phyloP scores from a whole-genome alignment of 768 basidiomycete genomes.

The Termitomyces sp. region DNA sequence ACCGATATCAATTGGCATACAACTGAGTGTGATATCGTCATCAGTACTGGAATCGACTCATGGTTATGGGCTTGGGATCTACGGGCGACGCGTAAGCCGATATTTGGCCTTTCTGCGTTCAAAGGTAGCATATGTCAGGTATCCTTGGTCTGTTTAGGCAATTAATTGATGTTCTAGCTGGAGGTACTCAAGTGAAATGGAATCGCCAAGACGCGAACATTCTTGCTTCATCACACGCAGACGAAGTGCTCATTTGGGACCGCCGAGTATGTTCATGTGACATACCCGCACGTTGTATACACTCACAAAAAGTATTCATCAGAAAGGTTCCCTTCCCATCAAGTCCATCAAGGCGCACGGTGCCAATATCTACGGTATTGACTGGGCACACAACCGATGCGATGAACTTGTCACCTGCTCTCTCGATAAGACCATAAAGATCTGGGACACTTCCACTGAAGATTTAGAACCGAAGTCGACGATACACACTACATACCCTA shows the following conservation, averaged over 20 bases:
- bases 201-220: conserved; percentile 84
- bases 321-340: conserved; percentile 89
- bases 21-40: conserved; percentile 77
- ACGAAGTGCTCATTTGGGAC: conserved; percentile 93
- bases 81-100: conserved; percentile 63
- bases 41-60: conserved; percentile 90
- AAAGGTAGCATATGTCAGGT: conserved; percentile 27
- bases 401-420: conserved; percentile 92
- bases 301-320: neutral
- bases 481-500: conserved; percentile 81
- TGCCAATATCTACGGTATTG: conserved; percentile 97
- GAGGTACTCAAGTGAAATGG: conserved; percentile 97
- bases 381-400: conserved; percentile 80
- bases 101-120: conserved; percentile 63
- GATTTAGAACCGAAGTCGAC: conserved; percentile 38
- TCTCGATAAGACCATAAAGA: conserved; percentile 89
- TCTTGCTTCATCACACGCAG: conserved; percentile 85
- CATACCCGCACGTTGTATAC: neutral
- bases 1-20: conserved; percentile 99
- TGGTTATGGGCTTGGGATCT: conserved; percentile 97
- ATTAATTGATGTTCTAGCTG: conserved; percentile 45
- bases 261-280: conserved; percentile 57
- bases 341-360: conserved; percentile 74
- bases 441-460: conserved; percentile 55
- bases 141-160: neutral